Conservation (phyloP, 1,284 basidiomycete species). For the Trichosporon asahii region DNA sequence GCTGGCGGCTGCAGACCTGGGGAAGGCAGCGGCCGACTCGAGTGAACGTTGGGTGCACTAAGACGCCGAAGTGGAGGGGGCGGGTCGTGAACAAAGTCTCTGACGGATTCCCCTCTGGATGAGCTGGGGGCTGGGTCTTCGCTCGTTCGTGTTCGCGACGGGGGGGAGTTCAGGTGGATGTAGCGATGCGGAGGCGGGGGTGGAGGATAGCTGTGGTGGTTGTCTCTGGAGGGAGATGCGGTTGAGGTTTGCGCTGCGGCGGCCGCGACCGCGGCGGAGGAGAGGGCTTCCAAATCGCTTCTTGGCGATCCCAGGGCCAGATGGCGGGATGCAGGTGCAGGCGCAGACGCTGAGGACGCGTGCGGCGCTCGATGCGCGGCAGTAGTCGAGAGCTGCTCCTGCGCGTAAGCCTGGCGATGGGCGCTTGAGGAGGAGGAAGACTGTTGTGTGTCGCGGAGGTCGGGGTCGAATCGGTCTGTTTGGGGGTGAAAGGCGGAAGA, state of each 20-base stretch:
- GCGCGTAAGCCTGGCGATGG: not conserved
- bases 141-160: not conserved
- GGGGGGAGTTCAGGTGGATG: slow-evolving; percentile 4
- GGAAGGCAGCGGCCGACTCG: not conserved
- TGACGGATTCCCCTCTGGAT: slow-evolving; percentile 6
- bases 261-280: slow-evolving; percentile 2
- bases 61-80: slow-evolving; percentile 21
- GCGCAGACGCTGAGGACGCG: slow-evolving; percentile 4
- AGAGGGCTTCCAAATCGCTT: slow-evolving; percentile 5
- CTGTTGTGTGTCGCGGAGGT: not conserved
- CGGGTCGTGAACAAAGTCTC: slow-evolving; percentile 18
- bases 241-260: slow-evolving; percentile 3
- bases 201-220: not conserved
- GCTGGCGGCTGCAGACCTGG: not conserved
- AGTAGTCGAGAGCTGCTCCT: slow-evolving; percentile 8
- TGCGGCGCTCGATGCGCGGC: slow-evolving; percentile 9
- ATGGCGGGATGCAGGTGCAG: slow-evolving; percentile 2
- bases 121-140: not conserved
- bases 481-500: not conserved
- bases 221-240: not conserved
- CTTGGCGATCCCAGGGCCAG: not conserved
- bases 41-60: slow-evolving; percentile 15
- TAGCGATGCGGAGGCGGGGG: not conserved
- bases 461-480: not conserved
- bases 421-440: not conserved